phyloP scores from a whole-genome alignment of 1,139 yeast species.

The Candida sp. region DNA sequence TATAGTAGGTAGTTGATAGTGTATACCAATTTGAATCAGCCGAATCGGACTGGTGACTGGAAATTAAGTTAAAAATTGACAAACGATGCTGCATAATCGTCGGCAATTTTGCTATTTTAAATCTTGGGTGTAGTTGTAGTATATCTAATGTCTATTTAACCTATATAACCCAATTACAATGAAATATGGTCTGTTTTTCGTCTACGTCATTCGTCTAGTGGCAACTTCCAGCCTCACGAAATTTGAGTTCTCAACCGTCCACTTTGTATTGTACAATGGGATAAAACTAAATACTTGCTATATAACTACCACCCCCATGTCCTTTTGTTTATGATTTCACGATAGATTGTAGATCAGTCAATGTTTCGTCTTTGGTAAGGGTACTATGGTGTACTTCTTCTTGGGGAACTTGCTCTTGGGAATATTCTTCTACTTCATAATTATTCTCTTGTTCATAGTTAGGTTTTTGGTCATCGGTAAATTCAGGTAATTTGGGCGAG shows the following conservation, averaged over 20 bases:
- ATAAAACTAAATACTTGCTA: neutral
- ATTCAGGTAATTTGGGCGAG: neutral
- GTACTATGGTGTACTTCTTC: constrained; percentile 4
- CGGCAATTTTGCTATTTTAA: no score
- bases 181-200: no score
- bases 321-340: constrained; percentile 11
- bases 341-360: constrained; percentile 51
- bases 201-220: neutral
- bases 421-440: constrained; percentile 6
- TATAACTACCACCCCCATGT: neutral
- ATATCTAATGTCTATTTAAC: no score
- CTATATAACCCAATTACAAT: no score
- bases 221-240: neutral
- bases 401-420: constrained; percentile 2
- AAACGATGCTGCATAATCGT: no score
- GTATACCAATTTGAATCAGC: no score
- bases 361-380: constrained; percentile 44
- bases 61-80: no score
- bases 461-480: neutral
- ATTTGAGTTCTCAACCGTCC: neutral
- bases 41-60: no score
- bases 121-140: no score
- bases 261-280: neutral
- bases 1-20: no score
- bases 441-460: neutral